Conservation (phyloP, 2,329 filamentous ascomycete species). For the Pestalotiopsis fici region DNA sequence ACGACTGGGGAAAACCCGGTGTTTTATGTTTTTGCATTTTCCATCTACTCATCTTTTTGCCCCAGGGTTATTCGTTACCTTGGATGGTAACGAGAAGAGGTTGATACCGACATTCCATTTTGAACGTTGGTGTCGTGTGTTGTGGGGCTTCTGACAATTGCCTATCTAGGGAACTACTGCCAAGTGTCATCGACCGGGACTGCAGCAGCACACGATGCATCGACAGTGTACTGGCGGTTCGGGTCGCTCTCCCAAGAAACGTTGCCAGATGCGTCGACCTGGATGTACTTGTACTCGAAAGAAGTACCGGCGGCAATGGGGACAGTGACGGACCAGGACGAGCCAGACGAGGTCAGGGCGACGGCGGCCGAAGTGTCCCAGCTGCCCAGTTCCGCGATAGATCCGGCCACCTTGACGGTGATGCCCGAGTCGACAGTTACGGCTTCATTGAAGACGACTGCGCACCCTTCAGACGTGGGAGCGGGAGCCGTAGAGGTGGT, state of each 20-base stretch:
- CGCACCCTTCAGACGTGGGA: slow-evolving; percentile 22
- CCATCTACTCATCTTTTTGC: no score
- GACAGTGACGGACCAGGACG: slow-evolving; percentile 46
- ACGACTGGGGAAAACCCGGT: no score
- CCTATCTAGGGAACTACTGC: no score
- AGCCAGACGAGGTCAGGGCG: slow-evolving; percentile 43
- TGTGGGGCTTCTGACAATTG: no score
- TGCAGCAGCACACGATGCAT: background rate
- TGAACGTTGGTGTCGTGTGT: no score
- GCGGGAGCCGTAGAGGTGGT: slow-evolving; percentile 11
- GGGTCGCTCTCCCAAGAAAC: slow-evolving; percentile 50
- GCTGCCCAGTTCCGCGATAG: slow-evolving; percentile 39
- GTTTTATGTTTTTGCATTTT: no score
- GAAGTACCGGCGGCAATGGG: slow-evolving; percentile 42
- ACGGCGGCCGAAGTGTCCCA: slow-evolving; percentile 44
- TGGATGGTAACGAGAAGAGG: no score
- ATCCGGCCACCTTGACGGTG: slow-evolving; percentile 43
- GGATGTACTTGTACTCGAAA: slow-evolving; percentile 54
- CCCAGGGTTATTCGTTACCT: no score
- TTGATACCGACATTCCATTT: no score
- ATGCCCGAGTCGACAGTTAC: slow-evolving; percentile 42
- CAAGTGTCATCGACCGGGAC: slow-evolving; percentile 4
- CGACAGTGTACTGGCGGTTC: slow-evolving; percentile 10
- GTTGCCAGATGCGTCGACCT: slow-evolving; percentile 38
- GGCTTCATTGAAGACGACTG: slow-evolving; percentile 36